Evolutionary conservation across 2,329 filamentous ascomycete genomes (phyloP), one percentile per base, ranked within the genome.

Genomic region (Penicillium sp.): DNA sequence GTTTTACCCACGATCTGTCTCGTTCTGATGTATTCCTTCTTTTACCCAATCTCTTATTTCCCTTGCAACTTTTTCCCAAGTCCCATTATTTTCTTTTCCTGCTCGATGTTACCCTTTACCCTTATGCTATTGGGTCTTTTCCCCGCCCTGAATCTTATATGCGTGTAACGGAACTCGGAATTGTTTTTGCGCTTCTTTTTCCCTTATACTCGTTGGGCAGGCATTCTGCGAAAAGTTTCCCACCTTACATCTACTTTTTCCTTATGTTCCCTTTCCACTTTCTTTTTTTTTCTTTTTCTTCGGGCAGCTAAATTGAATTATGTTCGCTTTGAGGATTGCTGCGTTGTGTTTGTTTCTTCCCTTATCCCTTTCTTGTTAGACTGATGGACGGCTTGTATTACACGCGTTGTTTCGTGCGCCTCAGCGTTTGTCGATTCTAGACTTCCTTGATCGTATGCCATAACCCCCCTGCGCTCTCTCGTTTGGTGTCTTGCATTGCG

Each of bases 201-300:
- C 52, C 58, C 56, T 61, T 60, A 65, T 70, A 65, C 61, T 64
- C 62, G 63, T 63, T 70, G 70, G 70, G 70, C 67, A 70, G 70
- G 69, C 70, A 66, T 66, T 72, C 61, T 72, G 69, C 68, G 67
- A 72, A 72, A 73, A 73, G 66, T 73, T 67, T 61, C 42, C 61
- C 57, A 55, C 56, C 52, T 25, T 38, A 49, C 39, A 22, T 33
- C 50, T 49, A 48, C 35, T 51, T 37, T 52, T 53, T 34, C 37
- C 35, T 13, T 47, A 49, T 55, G 41, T 45, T 53, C 14, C 36
- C 33, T 41, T 51, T 41, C 28, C 37, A 42, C 25, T 50, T 18
- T 35, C 18, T 35, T 29, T 53, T 39, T 43, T 42, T 47, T 53
- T 40, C 44, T 41, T 57, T 62, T 49, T 58, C 60, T 65, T 57